Base-by-base conservation (phyloP, 1,284 basidiomycete genomes). In the Stygiomarasmius scandens region DNA sequence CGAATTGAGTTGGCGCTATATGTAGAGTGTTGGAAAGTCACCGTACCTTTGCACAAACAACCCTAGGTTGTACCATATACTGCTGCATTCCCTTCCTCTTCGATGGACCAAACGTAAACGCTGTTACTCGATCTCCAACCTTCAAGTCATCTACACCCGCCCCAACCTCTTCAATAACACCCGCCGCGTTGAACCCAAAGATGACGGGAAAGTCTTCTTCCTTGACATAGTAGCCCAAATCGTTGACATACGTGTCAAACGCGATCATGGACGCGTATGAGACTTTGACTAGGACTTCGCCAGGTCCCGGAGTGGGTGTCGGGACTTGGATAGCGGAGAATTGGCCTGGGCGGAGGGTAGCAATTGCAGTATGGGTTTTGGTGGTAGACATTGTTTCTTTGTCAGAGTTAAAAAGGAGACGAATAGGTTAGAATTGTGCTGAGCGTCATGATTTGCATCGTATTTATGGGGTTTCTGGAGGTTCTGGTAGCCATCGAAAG, bases 261-360 rank as follows among this genome's bases (percentile, higher is more conserved):
- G 77, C 66, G 43, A 73, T 72, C 62, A 80, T 66, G 8, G 77
- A 69, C 1, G 77, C 68, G 59, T 78, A 82, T 58, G 71, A 73
- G 14, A 81, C 78, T 60, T 78, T 77, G 49, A 85, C 60, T 5
- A 79, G 70, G 20, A 84, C 73, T 58, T 82, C 74, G 22, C 71
- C 75, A 1, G 68, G 62, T 9, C 69, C 71, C 6, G 79, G 81
- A 32, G 6, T 56, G 16, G 65, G 65, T 2, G 81, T 83, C 2
- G 74, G 66, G 12, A 81, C 69, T 52, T 75, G 67, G n/a, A 80
- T 73, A 2, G 65, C 68, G 20, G 74, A 73, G 29, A 78, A 59
- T 2, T 69, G 64, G 9, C 77, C 76, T 56, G 69, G 68, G 34
- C 72, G 60, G 12, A 69, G 71, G 4, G 71, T 69, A 12, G 77